These are phyloP conservation scores for Quercus lobata DNA, from an alignment of 331 rosid genomes.

Conservation along the genomic window DNA sequence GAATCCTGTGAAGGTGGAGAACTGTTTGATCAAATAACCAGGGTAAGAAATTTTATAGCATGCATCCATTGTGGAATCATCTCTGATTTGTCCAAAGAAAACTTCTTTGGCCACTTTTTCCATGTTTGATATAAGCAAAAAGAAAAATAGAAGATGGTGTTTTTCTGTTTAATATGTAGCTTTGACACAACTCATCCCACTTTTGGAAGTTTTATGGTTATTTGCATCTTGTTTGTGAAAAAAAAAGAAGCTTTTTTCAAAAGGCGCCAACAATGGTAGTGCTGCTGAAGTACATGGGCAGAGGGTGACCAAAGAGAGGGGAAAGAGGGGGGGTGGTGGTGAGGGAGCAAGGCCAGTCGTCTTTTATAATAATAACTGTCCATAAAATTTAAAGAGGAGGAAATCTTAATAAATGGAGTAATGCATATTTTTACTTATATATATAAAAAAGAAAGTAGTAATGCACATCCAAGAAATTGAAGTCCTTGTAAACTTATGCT, in stretches of 20 bases:
- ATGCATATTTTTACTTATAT: not conserved
- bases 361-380: not conserved
- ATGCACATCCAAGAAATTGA: not conserved
- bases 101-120: not conserved
- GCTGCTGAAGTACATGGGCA: not conserved
- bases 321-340: not conserved
- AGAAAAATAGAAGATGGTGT: not conserved
- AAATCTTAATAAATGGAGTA: not conserved
- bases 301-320: not conserved
- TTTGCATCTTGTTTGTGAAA: not conserved
- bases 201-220: not conserved
- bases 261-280: not conserved
- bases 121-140: no score
- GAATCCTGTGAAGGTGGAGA: slow-evolving; percentile 99
- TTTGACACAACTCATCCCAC: not conserved
- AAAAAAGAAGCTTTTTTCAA: not conserved
- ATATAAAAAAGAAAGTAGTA: no score
- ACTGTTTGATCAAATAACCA: slow-evolving; percentile 96
- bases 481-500: not conserved
- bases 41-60: slow-evolving; percentile 46
- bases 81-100: slow-evolving; percentile 1
- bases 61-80: slow-evolving; percentile 15
- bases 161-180: not conserved
- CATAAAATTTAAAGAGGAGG: not conserved
- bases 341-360: not conserved